Conservation (phyloP, 805 yeast genomes). For the Starmerella vitae region DNA sequence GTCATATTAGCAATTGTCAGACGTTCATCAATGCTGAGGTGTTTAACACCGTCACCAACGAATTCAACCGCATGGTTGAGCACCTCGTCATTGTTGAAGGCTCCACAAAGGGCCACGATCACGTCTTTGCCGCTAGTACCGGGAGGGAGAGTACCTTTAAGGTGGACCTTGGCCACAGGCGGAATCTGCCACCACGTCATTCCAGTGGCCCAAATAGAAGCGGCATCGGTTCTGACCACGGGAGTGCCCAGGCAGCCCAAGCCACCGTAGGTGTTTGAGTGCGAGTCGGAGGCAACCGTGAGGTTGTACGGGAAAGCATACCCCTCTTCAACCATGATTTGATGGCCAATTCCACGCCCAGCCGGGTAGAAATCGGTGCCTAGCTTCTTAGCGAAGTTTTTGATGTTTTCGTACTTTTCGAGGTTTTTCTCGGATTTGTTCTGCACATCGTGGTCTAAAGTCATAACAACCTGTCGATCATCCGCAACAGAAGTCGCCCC, state of each 20-base stretch:
- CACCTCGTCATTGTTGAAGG: constrained; percentile 83
- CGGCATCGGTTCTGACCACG: constrained; percentile 96
- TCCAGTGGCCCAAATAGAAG: constrained; percentile 98
- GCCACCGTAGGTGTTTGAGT: constrained; percentile 96
- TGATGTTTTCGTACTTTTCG: constrained; percentile 76
- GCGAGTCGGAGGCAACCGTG: constrained; percentile 95
- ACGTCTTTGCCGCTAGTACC: constrained; percentile 96
- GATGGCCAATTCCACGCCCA: constrained; percentile 98
- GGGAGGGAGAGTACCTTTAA: constrained; percentile 62
- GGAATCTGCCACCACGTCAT: constrained; percentile 99
- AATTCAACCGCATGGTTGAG: constrained; percentile 42
- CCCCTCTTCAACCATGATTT: constrained; percentile 97
- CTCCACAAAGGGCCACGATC: constrained; percentile 89
- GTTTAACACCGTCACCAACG: constrained; percentile 23
- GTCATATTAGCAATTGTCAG: constrained; percentile 82
- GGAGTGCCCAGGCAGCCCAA: constrained; percentile 94
- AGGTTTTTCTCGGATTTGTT: constrained; percentile 80
- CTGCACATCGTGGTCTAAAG: constrained; percentile 96
- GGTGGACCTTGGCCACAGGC: constrained; percentile 89
- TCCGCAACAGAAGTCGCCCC: constrained; percentile 79
- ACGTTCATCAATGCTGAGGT: constrained; percentile 25
- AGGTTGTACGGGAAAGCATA: constrained; percentile 89
- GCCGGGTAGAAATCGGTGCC: constrained; percentile 97
- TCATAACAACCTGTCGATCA: constrained; percentile 84
- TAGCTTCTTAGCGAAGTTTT: constrained; percentile 75